These are phyloP conservation scores for Fomitopsis pinicola DNA, from an alignment of 1,284 basidiomycete genomes.

Conservation along the genomic window DNA sequence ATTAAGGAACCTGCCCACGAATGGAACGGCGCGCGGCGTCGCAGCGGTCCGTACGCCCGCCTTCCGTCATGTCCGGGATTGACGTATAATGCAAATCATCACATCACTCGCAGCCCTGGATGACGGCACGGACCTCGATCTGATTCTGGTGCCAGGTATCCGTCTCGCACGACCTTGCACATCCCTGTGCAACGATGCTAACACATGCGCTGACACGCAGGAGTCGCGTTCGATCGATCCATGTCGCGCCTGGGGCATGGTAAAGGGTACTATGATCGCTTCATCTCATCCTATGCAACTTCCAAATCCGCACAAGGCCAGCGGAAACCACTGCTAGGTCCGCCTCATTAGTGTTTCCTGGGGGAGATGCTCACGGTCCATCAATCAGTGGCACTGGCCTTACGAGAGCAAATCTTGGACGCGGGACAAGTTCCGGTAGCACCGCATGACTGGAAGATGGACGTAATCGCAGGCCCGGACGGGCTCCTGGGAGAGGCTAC, in stretches of 20 bases:
- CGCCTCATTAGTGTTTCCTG: slow-evolving; percentile 9
- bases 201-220: slow-evolving; percentile 29
- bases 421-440: slow-evolving; percentile 50
- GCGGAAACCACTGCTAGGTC: slow-evolving; percentile 48
- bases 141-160: slow-evolving; percentile 69
- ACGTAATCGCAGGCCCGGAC: slow-evolving; percentile 59
- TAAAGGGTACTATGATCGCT: slow-evolving; percentile 78
- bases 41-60: slow-evolving; percentile 40
- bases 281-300: slow-evolving; percentile 52
- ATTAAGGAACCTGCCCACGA: slow-evolving; percentile 62
- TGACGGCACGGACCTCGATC: slow-evolving; percentile 43
- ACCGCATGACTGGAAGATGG: slow-evolving; percentile 65
- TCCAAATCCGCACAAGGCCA: slow-evolving; percentile 10
- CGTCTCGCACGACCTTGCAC: background rate
- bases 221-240: slow-evolving; percentile 72
- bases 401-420: slow-evolving; percentile 63
- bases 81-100: slow-evolving; percentile 3
- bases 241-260: slow-evolving; percentile 72
- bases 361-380: slow-evolving; percentile 9
- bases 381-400: slow-evolving; percentile 53
- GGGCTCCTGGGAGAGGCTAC: slow-evolving; percentile 19
- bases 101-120: slow-evolving; percentile 37
- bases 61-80: slow-evolving; percentile 3
- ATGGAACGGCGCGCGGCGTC: slow-evolving; percentile 40
- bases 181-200: background rate